Conservation (phyloP, 2,329 filamentous ascomycete species). For the Furcasterigmium sp. region DNA sequence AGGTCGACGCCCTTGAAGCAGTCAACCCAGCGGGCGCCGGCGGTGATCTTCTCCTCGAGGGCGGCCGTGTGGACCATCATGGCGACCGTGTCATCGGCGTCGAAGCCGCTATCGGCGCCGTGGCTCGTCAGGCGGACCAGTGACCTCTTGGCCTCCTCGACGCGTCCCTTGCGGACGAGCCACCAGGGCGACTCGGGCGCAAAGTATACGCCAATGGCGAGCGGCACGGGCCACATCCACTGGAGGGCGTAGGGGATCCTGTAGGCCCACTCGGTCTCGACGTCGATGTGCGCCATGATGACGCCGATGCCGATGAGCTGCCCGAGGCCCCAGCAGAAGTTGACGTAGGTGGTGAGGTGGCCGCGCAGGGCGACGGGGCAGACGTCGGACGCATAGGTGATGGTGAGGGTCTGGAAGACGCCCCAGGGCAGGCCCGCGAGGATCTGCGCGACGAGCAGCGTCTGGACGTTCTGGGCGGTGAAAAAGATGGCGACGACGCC, state of each 20-base stretch:
- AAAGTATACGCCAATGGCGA: slow-evolving; percentile 60
- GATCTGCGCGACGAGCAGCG: slow-evolving; percentile 56
- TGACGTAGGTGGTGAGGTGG: slow-evolving; percentile 69
- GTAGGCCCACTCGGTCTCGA: slow-evolving; percentile 64
- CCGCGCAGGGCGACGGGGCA: slow-evolving; percentile 68
- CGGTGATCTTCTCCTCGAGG: slow-evolving; percentile 70
- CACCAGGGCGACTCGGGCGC: slow-evolving; percentile 71
- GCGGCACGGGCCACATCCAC: slow-evolving; percentile 72
- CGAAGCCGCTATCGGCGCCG: slow-evolving; percentile 63
- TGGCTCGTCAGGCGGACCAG: slow-evolving; percentile 61
- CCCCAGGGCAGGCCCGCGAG: slow-evolving; percentile 59
- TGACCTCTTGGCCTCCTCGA: slow-evolving; percentile 61
- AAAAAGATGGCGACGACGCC: slow-evolving; percentile 61
- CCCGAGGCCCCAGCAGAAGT: slow-evolving; percentile 65
- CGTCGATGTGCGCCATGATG: slow-evolving; percentile 61
- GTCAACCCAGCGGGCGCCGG: slow-evolving; percentile 70
- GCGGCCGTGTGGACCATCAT: slow-evolving; percentile 92
- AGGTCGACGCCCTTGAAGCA: slow-evolving; percentile 78
- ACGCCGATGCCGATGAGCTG: slow-evolving; percentile 71
- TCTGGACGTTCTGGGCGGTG: slow-evolving; percentile 54
- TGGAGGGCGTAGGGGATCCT: slow-evolving; percentile 68
- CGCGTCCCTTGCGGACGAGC: slow-evolving; percentile 62
- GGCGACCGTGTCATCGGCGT: slow-evolving; percentile 77
- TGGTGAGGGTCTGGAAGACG: slow-evolving; percentile 53
- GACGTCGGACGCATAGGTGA: slow-evolving; percentile 67